A percentile compares a stretch with the other conserved stretches of the same genome.
Evolutionary conservation across 495 filamentous ascomycete species (phyloP).

Genomic region (Aspergillus asperescens): DNA sequence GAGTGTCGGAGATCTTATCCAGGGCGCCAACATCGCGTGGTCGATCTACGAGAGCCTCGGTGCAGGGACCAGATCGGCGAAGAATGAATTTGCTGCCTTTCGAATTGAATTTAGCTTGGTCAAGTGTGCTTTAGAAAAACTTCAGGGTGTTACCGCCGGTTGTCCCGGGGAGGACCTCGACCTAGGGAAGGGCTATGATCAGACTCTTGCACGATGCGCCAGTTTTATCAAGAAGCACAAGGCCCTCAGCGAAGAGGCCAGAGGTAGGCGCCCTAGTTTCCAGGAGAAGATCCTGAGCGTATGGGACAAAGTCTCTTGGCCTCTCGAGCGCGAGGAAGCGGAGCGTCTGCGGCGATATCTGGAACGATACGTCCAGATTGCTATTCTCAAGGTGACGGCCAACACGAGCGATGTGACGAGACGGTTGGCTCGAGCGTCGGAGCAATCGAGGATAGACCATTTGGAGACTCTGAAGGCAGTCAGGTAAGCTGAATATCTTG

Average conservation of each 20-base stretch:
- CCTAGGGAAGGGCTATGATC: not conserved
- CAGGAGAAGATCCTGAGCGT: not conserved
- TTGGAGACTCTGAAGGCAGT: constrained; percentile 8
- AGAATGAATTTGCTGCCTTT: constrained; percentile 7
- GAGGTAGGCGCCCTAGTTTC: not conserved
- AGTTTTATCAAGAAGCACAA: constrained; percentile 6
- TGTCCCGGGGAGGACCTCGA: constrained; percentile 2
- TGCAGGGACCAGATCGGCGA: not conserved
- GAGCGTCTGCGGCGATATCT: constrained; percentile 5
- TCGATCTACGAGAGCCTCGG: constrained; percentile 9
- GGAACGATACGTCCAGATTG: constrained; percentile 11
- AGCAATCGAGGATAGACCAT: constrained; percentile 3
- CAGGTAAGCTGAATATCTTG: not conserved
- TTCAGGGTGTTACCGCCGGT: not conserved
- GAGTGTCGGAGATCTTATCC: constrained; percentile 10
- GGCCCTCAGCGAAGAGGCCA: not conserved
- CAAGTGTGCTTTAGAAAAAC: constrained; percentile 2
- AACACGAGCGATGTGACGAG: constrained; percentile 6
- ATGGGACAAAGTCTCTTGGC: constrained; percentile 10
- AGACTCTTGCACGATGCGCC: constrained; percentile 6
- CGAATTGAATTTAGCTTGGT: constrained; percentile 5
- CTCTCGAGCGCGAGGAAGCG: constrained; percentile 10
- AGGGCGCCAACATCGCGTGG: constrained; percentile 3
- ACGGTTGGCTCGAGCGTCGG: not conserved
- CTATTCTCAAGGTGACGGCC: constrained; percentile 6